Base-by-base conservation (phyloP, 2,329 filamentous ascomycete genomes). In the Claviceps purpurea region DNA sequence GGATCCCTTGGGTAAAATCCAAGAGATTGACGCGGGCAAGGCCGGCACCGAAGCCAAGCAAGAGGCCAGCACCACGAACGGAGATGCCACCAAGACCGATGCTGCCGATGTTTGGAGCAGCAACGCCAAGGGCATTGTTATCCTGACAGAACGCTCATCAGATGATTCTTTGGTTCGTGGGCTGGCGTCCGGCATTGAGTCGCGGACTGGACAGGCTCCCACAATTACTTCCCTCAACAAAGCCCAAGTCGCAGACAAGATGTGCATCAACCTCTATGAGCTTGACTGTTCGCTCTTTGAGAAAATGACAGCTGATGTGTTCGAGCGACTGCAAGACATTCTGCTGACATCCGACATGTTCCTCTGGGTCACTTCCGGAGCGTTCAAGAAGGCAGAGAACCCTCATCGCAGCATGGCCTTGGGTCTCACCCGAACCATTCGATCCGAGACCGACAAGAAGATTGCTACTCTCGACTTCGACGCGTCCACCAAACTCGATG, bases 381-480 rank as follows among this genome's bases (percentile, higher is more conserved):
- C 68, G 0, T 71, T 69, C 51, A 60, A 61, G 16, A 62, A 62
- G 34, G 65, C 65, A 4, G 54, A 61, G 11, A 66, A 62, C 54
- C 71, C 65, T 2, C 64, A 70, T 46, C 59, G 66, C 49, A 73
- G 73, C 58, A 70, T 76, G 63, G 62, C 73, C 0, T 65, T 68
- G 8, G 73, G 73, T 34, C 61, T 76, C 2, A 66, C 70, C 53
- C 65, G 73, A 37, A 70, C 68, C 1, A 64, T 75, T 22, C 71
- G 73, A 1, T 74, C 73, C 1, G 73, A 76, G 56, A 68, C 70
- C 1, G 65, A 66, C 24, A 68, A 73, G 47, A 65, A 64, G 13
- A 70, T 72, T 16, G 70, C 70, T 1, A 73, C 69, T 1, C 61
- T 77, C 0, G 73, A 76, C 48, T 60, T 76, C 1, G 70, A 75